Evolutionary conservation across 2,329 filamentous ascomycete genomes (phyloP).

Genomic region (Aspergillus amoenus): DNA sequence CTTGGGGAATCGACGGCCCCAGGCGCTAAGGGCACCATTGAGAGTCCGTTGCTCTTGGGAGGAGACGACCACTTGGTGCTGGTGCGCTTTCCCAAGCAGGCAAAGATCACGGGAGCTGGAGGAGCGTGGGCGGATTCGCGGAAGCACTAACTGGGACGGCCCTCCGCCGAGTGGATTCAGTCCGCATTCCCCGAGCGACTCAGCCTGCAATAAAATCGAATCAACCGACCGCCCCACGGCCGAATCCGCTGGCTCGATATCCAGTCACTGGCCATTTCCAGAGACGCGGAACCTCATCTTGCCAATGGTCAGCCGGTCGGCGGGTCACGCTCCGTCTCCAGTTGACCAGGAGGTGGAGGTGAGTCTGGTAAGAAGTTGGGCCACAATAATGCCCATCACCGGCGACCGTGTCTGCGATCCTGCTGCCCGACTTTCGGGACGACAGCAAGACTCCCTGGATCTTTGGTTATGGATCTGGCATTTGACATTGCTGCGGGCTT

Average conservation of each 20-base stretch:
- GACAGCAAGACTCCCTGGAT: not conserved
- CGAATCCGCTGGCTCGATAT: not conserved
- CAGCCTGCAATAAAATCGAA: not conserved
- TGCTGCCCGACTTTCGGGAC: conserved; percentile 17
- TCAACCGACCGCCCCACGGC: conserved; percentile 15
- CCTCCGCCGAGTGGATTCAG: conserved; percentile 23
- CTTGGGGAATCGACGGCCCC: conserved; percentile 16
- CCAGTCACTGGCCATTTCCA: conserved; percentile 3
- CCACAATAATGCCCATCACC: not conserved
- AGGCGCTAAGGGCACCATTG: conserved; percentile 6
- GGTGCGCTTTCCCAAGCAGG: conserved; percentile 1
- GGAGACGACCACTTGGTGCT: not conserved
- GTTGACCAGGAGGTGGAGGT: conserved; percentile 1
- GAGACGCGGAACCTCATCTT: conserved; percentile 14
- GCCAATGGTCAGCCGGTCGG: not conserved
- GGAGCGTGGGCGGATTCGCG: conserved; percentile 10
- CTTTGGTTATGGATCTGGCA: too few relatives aligned
- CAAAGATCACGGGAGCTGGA: not conserved
- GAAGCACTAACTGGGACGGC: conserved; percentile 23
- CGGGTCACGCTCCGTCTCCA: conserved; percentile 1
- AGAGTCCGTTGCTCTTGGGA: not conserved
- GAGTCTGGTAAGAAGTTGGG: conserved; percentile 4
- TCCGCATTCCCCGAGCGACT: conserved; percentile 26
- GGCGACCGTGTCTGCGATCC: conserved; percentile 1
- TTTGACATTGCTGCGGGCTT: too few relatives aligned